Percentiles rank a stretch among this genome's conserved stretches.
Evolutionary conservation across 1,139 yeast genomes (phyloP).

Genomic region (Kodamaea sp.): DNA sequence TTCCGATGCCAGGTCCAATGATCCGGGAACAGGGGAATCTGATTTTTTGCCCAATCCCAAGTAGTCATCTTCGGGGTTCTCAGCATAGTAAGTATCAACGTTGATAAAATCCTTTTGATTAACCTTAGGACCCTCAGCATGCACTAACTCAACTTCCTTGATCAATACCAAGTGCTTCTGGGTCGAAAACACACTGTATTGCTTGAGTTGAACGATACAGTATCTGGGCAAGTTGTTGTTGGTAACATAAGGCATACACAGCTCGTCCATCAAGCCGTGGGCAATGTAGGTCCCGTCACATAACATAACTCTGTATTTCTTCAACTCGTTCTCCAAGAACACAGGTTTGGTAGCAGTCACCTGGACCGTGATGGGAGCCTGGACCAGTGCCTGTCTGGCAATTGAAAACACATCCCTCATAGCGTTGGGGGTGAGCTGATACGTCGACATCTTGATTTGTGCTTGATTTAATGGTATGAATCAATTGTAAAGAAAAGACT

Average conservation of each 20-base stretch:
- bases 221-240: constrained; percentile 41
- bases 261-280: constrained; percentile 68
- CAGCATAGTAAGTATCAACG: constrained; percentile 54
- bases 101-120: constrained; percentile 38
- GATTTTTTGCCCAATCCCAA: constrained; percentile 23
- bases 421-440: constrained; percentile 14
- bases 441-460: constrained; percentile 4
- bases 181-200: constrained; percentile 49
- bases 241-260: constrained; percentile 52
- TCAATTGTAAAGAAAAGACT: too few relatives aligned
- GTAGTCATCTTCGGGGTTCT: constrained; percentile 55
- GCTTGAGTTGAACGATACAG: constrained; percentile 37
- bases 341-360: constrained; percentile 50
- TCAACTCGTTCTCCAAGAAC: constrained; percentile 42
- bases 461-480: background rate
- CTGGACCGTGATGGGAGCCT: constrained; percentile 44
- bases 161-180: constrained; percentile 58
- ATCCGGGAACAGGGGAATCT: constrained; percentile 18
- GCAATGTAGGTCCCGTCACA: constrained; percentile 65
- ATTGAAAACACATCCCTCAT: constrained; percentile 19
- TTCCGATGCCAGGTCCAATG: constrained; percentile 2
- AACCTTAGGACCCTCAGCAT: constrained; percentile 41
- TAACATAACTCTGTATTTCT: constrained; percentile 56
- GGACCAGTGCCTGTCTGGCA: constrained; percentile 11
- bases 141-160: constrained; percentile 50